Percentiles rank a stretch among this genome's conserved stretches.
Evolutionary conservation across 2,329 filamentous ascomycete genomes (phyloP).

Genomic region (Beauveria asiatica): DNA sequence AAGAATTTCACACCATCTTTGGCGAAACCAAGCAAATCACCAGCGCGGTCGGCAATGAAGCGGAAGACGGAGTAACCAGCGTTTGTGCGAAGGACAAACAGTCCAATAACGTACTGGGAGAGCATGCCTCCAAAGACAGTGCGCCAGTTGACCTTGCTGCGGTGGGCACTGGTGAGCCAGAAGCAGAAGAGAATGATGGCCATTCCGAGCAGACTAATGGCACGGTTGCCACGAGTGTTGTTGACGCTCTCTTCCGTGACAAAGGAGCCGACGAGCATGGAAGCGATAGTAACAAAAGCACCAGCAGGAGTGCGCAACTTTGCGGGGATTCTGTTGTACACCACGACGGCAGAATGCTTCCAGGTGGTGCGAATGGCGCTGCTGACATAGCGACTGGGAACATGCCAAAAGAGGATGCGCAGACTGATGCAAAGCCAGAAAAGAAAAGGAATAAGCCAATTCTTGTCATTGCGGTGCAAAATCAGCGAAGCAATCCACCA

Average conservation of each 20-base stretch:
- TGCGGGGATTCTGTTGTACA: constrained; percentile 56
- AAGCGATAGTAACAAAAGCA: constrained; percentile 54
- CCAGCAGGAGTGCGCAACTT: constrained; percentile 55
- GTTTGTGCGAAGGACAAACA: constrained; percentile 76
- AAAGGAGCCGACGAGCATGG: constrained; percentile 73
- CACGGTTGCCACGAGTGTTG: constrained; percentile 74
- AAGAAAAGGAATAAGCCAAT: constrained; percentile 80
- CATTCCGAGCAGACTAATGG: constrained; percentile 72
- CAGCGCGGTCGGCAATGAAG: constrained; percentile 72
- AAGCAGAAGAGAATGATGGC: constrained; percentile 59
- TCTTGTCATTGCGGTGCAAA: constrained; percentile 61
- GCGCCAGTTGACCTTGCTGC: constrained; percentile 58
- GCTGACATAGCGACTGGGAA: constrained; percentile 59
- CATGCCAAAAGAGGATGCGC: constrained; percentile 64
- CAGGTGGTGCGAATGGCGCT: constrained; percentile 60
- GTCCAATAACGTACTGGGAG: constrained; percentile 75
- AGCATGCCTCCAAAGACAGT: constrained; percentile 86
- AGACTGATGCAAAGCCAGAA: constrained; percentile 68
- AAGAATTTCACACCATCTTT: constrained; percentile 66
- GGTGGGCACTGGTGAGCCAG: constrained; percentile 63
- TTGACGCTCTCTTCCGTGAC: constrained; percentile 60
- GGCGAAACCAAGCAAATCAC: constrained; percentile 68
- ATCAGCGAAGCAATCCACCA: constrained; percentile 75
- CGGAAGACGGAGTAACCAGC: constrained; percentile 86
- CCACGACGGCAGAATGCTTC: constrained; percentile 52